phyloP scores from a whole-genome alignment of 179 eudicot species.

The Patellifolia procumbens region DNA sequence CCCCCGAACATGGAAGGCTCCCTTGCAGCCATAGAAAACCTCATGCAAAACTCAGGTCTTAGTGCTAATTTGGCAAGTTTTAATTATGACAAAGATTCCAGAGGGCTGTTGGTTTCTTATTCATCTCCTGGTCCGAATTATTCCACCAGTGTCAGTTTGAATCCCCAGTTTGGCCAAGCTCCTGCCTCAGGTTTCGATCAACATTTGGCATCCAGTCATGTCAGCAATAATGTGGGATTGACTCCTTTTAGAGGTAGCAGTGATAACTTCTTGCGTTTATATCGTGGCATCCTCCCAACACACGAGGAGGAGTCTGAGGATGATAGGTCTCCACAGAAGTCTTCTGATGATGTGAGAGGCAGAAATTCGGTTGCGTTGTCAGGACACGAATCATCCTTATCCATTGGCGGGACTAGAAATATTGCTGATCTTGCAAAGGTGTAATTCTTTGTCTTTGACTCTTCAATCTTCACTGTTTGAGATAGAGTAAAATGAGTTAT shows the following conservation, averaged over 20 bases:
- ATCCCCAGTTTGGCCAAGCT: constrained; percentile 48
- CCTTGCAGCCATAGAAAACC: constrained; percentile 48
- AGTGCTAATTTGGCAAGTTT: constrained; percentile 35
- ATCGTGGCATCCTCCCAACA: constrained; percentile 50
- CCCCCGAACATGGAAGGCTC: constrained; percentile 76
- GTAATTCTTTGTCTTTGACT: constrained; percentile 24
- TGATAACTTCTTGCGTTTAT: constrained; percentile 36
- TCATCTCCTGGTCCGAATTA: constrained; percentile 40
- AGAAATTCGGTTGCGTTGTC: constrained; percentile 32
- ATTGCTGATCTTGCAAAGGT: constrained; percentile 46
- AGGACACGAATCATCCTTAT: constrained; percentile 38
- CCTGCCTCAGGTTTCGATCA: constrained; percentile 37
- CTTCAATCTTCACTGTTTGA: constrained; percentile 10
- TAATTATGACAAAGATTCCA: constrained; percentile 27
- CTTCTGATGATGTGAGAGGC: constrained; percentile 37
- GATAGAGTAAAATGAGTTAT: constrained; percentile 7
- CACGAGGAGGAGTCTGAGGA: constrained; percentile 68
- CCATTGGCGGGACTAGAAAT: constrained; percentile 32
- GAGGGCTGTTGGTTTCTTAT: constrained; percentile 38
- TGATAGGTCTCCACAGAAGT: constrained; percentile 46
- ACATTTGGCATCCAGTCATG: constrained; percentile 22
- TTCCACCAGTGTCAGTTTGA: constrained; percentile 36
- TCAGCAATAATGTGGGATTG: constrained; percentile 38
- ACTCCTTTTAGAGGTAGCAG: constrained; percentile 46
- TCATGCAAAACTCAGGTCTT: constrained; percentile 38